Conservation (phyloP, 768 basidiomycete species). For the Pisolithus tinctorius region DNA sequence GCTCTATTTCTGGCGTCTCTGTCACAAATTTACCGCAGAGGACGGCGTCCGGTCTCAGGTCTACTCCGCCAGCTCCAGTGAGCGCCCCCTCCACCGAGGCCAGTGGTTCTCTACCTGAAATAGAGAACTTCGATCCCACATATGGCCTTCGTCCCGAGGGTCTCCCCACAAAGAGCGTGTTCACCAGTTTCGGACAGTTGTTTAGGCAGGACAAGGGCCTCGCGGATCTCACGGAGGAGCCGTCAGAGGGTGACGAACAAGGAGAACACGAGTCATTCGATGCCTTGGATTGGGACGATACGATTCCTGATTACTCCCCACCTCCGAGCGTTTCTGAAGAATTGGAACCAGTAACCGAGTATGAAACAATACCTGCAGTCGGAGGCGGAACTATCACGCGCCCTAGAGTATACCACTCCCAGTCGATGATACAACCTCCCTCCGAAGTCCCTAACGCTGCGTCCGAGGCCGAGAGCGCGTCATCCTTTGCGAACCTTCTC, state of each 20-base stretch:
- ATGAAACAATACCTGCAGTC: constrained; percentile 86
- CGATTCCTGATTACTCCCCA: constrained; percentile 40
- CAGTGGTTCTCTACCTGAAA: constrained; percentile 29
- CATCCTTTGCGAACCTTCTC: constrained; percentile 72
- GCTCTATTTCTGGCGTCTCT: constrained; percentile 39
- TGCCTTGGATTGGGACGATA: constrained; percentile 65
- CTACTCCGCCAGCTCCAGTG: constrained; percentile 15
- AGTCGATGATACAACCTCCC: constrained; percentile 61
- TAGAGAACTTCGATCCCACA: constrained; percentile 93
- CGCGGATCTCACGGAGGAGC: constrained; percentile 74
- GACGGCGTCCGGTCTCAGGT: constrained; percentile 13
- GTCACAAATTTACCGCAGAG: constrained; percentile 26
- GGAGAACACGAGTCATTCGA: constrained; percentile 45
- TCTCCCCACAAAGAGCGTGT: constrained; percentile 77
- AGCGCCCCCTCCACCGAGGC: constrained; percentile 17
- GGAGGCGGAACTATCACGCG: constrained; percentile 85
- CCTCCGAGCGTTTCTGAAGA: constrained; percentile 37
- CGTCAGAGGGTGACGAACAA: constrained; percentile 34
- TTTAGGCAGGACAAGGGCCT: constrained; percentile 65
- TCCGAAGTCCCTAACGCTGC: constrained; percentile 11
- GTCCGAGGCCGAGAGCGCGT: constrained; percentile 73
- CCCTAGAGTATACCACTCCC: constrained; percentile 80
- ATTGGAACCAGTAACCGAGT: constrained; percentile 47
- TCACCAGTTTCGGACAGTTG: constrained; percentile 68
- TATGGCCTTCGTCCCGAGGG: constrained; percentile 94